Percentiles rank a stretch among this genome's conserved stretches.
These are phyloP conservation scores for Oryza rufipogon DNA, from an alignment of 176 grass and related monocot species.

Conservation along the genomic window DNA sequence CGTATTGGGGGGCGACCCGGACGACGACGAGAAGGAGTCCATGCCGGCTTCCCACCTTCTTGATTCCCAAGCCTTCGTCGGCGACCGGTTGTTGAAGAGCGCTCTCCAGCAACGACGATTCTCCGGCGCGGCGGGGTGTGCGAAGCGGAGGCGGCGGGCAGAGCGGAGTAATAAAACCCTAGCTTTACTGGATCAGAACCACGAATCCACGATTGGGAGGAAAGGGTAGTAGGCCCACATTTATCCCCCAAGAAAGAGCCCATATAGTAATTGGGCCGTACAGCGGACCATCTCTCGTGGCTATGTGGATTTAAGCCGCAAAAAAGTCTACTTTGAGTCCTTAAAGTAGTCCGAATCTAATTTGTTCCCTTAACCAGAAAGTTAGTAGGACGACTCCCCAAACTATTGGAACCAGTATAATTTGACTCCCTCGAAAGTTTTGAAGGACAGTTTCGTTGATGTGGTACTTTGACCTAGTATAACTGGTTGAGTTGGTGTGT, in stretches of 20 bases:
- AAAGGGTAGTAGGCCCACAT: not conserved
- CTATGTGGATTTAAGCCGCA: not conserved
- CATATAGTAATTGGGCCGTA: not conserved
- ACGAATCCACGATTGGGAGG: not conserved
- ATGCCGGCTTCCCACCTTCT: conserved; percentile 47
- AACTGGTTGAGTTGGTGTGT: too few relatives aligned
- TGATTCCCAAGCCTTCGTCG: conserved; percentile 17
- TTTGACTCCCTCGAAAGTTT: too few relatives aligned
- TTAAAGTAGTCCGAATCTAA: too few relatives aligned
- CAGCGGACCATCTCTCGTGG: not conserved
- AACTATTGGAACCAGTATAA: too few relatives aligned
- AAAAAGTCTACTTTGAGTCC: too few relatives aligned
- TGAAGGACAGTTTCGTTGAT: too few relatives aligned
- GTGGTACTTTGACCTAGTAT: too few relatives aligned
- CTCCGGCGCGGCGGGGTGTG: conserved; percentile 9
- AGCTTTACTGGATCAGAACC: not conserved
- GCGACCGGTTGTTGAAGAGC: not conserved
- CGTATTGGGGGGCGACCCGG: conserved; percentile 42
- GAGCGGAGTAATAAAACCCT: conserved; percentile 28
- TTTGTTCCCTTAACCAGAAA: too few relatives aligned
- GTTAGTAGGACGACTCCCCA: too few relatives aligned
- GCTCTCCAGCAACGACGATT: not conserved
- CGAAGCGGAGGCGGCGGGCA: conserved; percentile 16
- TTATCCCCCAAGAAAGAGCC: not conserved
- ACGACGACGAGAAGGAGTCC: conserved; percentile 87